Evolutionary conservation across 2,329 filamentous ascomycete genomes (phyloP).

Genomic region (Trematosphaeria pertusa): DNA sequence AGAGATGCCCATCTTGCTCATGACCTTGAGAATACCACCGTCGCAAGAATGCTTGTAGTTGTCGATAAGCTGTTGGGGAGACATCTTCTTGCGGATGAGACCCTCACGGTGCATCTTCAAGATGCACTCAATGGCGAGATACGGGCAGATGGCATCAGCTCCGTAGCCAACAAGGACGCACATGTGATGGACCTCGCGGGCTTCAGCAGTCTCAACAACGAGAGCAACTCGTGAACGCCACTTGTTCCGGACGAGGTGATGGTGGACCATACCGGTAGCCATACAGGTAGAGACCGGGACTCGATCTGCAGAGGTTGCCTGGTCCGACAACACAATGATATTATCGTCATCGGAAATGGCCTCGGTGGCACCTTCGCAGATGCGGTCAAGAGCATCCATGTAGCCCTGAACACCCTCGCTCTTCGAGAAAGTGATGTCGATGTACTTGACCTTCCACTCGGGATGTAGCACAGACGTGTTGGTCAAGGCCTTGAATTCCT

Average conservation of each 20-base stretch:
- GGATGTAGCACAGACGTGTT: conserved; percentile 76
- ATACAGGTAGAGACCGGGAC: conserved; percentile 86
- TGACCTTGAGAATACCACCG: conserved; percentile 96
- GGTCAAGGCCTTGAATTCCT: conserved; percentile 87
- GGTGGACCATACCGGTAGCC: conserved; percentile 92
- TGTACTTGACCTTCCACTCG: conserved; percentile 86
- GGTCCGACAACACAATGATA: conserved; percentile 88
- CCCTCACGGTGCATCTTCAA: conserved; percentile 95
- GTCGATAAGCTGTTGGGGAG: conserved; percentile 80
- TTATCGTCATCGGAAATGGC: conserved; percentile 84
- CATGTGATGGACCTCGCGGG: conserved; percentile 98
- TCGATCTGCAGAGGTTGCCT: conserved; percentile 80
- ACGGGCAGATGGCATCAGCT: conserved; percentile 92
- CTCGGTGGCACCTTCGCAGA: conserved; percentile 83
- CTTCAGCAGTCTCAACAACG: conserved; percentile 90
- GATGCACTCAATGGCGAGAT: conserved; percentile 95
- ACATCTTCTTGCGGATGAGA: conserved; percentile 87
- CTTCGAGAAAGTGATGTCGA: conserved; percentile 94
- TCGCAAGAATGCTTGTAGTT: conserved; percentile 98
- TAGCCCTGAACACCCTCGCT: conserved; percentile 82
- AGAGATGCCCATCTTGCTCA: conserved; percentile 99
- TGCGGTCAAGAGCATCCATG: conserved; percentile 83
- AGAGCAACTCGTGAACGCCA: conserved; percentile 90
- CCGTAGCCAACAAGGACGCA: conserved; percentile 97
- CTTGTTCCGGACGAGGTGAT: conserved; percentile 93